Conservation (phyloP, 1,284 basidiomycete species). For the Gymnopus androsaceus region DNA sequence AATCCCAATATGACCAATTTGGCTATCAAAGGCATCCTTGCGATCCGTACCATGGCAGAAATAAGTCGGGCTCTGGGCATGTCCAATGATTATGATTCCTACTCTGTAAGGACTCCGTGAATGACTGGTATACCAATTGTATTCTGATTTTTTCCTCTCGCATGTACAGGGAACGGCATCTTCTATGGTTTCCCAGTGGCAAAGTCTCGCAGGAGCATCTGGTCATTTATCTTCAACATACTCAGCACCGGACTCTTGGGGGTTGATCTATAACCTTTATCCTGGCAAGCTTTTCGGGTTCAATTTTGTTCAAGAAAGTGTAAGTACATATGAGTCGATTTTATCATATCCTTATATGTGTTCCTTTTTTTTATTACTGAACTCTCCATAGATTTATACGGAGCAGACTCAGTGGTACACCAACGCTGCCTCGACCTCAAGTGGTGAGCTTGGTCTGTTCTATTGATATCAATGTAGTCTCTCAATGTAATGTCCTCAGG, state of each 20-base stretch:
- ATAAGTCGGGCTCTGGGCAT: constrained; percentile 19
- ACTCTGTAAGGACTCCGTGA: constrained; percentile 19
- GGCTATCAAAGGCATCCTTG: constrained; percentile 27
- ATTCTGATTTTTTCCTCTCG: too few species aligned
- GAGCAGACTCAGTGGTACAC: constrained; percentile 27
- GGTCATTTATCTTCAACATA: constrained; percentile 30
- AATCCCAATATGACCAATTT: constrained; percentile 20
- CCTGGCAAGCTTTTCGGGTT: constrained; percentile 40
- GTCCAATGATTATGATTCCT: constrained; percentile 18
- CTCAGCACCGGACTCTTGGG: constrained; percentile 29
- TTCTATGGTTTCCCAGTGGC: constrained; percentile 26
- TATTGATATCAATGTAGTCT: neutral
- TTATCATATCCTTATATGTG: too few species aligned
- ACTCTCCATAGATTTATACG: constrained; percentile 19
- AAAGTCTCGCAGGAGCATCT: constrained; percentile 20
- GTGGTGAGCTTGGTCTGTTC: constrained; percentile 13
- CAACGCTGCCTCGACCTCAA: constrained; percentile 13
- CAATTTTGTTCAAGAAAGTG: constrained; percentile 29
- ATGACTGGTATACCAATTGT: too few species aligned
- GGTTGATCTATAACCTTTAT: constrained; percentile 50
- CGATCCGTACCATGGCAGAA: constrained; percentile 23
- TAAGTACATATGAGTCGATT: too few species aligned
- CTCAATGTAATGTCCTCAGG: constrained; percentile 1
- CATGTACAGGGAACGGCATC: constrained; percentile 22
- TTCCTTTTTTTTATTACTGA: neutral